Evolutionary conservation across 768 basidiomycete species (phyloP), one percentile per base, ranked within the genome.

Genomic region (Termitomyces titanicus): DNA sequence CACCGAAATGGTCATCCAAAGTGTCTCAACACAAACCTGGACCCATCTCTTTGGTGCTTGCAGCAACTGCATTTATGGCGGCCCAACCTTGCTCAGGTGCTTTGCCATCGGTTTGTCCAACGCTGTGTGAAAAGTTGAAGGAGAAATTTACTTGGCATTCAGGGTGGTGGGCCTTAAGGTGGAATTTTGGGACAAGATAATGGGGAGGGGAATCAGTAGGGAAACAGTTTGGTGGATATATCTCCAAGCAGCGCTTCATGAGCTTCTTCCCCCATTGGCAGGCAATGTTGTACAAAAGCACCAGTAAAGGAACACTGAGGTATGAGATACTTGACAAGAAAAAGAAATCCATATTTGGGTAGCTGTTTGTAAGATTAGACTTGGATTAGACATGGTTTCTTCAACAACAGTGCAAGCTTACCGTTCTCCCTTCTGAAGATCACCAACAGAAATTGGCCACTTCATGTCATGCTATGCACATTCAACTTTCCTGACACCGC

Each of bases 121-220:
- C n/a, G n/a, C n/a, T n/a, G n/a, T n/a, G n/a, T n/a, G n/a, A n/a
- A n/a, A n/a, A n/a, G n/a, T n/a, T n/a, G n/a, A n/a, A n/a, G 0
- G 63, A 66, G 44, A 57, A 70, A 10, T 20, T 51, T 3, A 45
- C 20, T 18, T 66, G 64, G 48, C 70, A 70, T 12, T 20, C 17
- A 13, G 43, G 40, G 4, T 27, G 44, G 40, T 73, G 72, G 9
- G 65, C 63, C 0, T 61, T 51, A 2, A 70, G 50, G 45, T 72
- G 71, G 27, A 72, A 68, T 51, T 72, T 71, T 0, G 72, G 72
- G 15, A 72, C 57, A 2, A 64, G 38, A 34, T 55, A 64, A 0
- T 33, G 27, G 29, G 60, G n/a, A n/a, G n/a, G n/a, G 0, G 57
- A 2, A 8, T 8, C 44, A 34, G 33, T 8, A n/a, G 27, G 2